Conservation (phyloP, 169 alveolate genomes). For the Cardiosporidium cionae region DNA sequence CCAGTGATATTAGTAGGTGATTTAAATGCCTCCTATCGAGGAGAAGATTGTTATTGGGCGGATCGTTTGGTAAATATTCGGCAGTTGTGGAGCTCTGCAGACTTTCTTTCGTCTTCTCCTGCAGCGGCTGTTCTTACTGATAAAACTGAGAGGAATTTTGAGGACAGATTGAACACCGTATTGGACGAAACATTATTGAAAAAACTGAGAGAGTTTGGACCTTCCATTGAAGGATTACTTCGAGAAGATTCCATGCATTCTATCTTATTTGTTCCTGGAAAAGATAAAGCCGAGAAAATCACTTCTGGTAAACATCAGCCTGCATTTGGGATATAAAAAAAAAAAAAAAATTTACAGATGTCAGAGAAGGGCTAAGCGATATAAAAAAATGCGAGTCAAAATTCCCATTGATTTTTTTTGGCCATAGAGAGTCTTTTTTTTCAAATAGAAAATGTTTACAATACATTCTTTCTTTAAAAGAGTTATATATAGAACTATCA, state of each 20-base stretch:
- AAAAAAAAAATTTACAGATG: too few relatives aligned
- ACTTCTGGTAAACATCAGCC: too few relatives aligned
- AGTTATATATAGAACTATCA: too few relatives aligned
- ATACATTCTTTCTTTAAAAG: too few relatives aligned
- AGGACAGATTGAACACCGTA: too few relatives aligned
- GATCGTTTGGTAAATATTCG: not conserved
- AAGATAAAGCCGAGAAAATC: not conserved
- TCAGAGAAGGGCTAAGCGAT: too few relatives aligned
- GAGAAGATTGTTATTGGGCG: not conserved
- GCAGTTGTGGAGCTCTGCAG: too few relatives aligned
- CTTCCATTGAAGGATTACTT: not conserved
- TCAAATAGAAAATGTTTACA: not conserved
- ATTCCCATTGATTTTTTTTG: not conserved
- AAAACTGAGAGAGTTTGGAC: not conserved
- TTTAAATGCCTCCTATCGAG: constrained; percentile 23
- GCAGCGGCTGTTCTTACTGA: too few relatives aligned
- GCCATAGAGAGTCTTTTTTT: not conserved
- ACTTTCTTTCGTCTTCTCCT: too few relatives aligned
- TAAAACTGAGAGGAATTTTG: too few relatives aligned
- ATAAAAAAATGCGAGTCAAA: too few relatives aligned
- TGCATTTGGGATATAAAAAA: too few relatives aligned
- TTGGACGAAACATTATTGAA: not conserved
- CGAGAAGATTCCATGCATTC: not conserved
- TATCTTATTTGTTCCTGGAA: not conserved
- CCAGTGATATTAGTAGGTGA: constrained; percentile 41